phyloP scores from a whole-genome alignment of 2,329 filamentous ascomycete genomes.

The Pseudogymnoascus sp. region DNA sequence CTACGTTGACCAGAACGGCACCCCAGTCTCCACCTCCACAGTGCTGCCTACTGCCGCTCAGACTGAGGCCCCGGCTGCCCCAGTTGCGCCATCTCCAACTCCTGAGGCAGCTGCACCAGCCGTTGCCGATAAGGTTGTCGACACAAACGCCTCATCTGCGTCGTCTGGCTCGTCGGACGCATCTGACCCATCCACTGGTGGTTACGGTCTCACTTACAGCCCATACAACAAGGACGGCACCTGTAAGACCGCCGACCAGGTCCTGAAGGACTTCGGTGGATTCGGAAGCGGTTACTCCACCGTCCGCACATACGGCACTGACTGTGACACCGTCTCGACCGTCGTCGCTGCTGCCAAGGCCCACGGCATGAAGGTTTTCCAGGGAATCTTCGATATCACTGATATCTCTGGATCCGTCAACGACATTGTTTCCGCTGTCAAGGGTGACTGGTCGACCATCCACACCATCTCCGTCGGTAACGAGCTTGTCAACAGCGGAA shows the following conservation, averaged over 20 bases:
- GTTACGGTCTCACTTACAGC: constrained; percentile 49
- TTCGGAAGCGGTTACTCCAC: constrained; percentile 49
- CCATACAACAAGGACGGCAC: constrained; percentile 48
- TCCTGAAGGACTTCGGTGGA: constrained; percentile 56
- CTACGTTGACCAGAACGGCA: constrained; percentile 52
- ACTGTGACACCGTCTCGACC: constrained; percentile 64
- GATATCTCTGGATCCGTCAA: constrained; percentile 50
- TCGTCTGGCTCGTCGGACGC: neutral
- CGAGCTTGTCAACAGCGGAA: constrained; percentile 64
- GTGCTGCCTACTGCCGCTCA: constrained; percentile 19
- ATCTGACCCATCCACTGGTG: constrained; percentile 2
- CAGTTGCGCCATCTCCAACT: neutral
- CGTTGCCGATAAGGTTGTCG: neutral
- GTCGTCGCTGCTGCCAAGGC: constrained; percentile 56
- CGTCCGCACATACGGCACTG: constrained; percentile 72
- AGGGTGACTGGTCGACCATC: constrained; percentile 59
- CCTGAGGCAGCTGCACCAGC: neutral
- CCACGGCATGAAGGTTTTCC: constrained; percentile 64
- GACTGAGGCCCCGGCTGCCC: constrained; percentile 9
- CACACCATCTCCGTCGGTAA: constrained; percentile 73
- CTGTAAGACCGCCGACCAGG: constrained; percentile 60
- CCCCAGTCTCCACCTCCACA: constrained; percentile 40
- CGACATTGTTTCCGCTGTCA: constrained; percentile 51
- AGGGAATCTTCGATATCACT: constrained; percentile 63
- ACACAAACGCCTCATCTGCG: neutral